phyloP scores from a whole-genome alignment of 2,329 filamentous ascomycete genomes.

The Helotiales sp. region DNA sequence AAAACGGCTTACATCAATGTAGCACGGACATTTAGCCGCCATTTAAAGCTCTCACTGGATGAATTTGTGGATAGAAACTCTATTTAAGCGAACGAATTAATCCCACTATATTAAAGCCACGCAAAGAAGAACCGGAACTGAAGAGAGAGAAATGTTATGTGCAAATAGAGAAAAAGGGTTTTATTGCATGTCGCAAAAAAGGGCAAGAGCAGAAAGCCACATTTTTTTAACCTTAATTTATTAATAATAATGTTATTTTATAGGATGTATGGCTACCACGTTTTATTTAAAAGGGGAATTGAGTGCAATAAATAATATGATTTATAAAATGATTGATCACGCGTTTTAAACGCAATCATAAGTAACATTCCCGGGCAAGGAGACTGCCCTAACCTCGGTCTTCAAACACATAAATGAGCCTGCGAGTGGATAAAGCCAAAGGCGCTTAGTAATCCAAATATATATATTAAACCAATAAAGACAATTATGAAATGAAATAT shows the following conservation, averaged over 20 bases:
- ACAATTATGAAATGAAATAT: conserved; percentile 42
- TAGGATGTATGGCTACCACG: no score
- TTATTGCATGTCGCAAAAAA: no score
- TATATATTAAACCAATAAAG: conserved; percentile 35
- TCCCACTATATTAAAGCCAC: background rate
- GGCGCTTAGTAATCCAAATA: conserved; percentile 33
- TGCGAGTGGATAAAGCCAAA: conserved; percentile 28
- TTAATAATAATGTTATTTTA: background rate
- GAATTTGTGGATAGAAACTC: background rate
- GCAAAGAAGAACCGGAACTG: no score
- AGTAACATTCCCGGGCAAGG: no score
- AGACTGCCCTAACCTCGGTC: no score
- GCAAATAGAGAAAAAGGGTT: background rate
- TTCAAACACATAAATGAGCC: background rate
- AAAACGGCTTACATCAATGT: no score
- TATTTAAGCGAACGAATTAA: background rate
- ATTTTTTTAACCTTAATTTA: no score
- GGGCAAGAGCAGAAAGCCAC: no score
- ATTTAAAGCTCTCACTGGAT: background rate
- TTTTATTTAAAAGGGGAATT: no score
- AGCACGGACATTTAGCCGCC: no score
- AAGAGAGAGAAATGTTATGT: background rate
- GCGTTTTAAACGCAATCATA: no score
- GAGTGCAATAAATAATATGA: no score
- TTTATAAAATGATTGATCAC: background rate